Evolutionary conservation across 352 stramenopile species (phyloP), one percentile per base, ranked within the genome.

Genomic region (Discostella stelligera): DNA sequence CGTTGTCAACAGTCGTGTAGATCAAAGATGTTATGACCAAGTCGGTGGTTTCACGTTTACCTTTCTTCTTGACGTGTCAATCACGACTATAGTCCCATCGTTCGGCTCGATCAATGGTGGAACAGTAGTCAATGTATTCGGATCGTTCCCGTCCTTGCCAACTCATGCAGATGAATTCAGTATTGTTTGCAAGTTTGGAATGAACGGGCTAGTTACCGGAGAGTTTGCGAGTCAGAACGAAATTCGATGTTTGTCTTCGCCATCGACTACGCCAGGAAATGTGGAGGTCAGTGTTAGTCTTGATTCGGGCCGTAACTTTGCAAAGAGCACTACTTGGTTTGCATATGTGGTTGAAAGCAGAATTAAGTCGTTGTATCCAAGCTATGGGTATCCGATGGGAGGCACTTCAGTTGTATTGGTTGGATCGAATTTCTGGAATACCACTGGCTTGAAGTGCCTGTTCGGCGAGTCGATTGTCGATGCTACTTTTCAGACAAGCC

Each of bases 321-420:
- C 39, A 49, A 66, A 71, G 5, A 88, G 80, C 56, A 79, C 70
- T 11, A 65, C 25, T 64, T 85, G 70, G 74, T 89, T 90, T 77
- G 80, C 69, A 8, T 94, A 93, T 75, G 46, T 83, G 23, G 46
- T 60, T 5, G 85, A 82, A 46, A 77, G 69, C 25, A 49, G 89
- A 60, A 74, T 92, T 23, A 20, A 71, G 16, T 62, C 61, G 10
- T 46, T 92, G 20, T 66, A 71, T 21, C 88, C 88, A 46, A 79
- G 25, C 16, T 82, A 80, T 73, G 86, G 88, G 8, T 76, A 84
- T 66, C 55, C 14, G 1, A 37, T 37, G 53, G 76, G 74, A 53
- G 68, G 82, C 53, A 62, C 66, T 6, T 41, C 71, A 21, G 46
- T 86, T 54, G 30, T 86, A 9, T 27, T 88, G n/a, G 30, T 67